Evolutionary conservation across 164 flowering plant species (phyloP).

Genomic region (Nymphaea colorata): DNA sequence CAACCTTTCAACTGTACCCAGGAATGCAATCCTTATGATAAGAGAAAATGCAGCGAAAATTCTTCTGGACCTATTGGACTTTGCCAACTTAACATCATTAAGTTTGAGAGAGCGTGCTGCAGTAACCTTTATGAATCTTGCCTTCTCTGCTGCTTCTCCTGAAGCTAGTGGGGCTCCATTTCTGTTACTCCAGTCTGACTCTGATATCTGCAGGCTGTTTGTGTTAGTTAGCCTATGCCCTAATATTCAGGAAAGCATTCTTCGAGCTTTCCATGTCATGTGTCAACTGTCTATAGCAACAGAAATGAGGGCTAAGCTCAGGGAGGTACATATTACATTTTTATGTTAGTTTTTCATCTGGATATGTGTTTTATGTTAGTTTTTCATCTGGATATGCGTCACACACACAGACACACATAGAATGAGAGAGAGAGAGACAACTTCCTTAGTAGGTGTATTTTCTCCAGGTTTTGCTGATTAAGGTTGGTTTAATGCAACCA

Average conservation of each 20-base stretch:
- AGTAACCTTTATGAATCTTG: conserved; percentile 46
- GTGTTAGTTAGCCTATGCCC: conserved; percentile 35
- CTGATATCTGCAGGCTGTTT: conserved; percentile 41
- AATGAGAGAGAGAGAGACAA: no score
- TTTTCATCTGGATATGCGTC: no score
- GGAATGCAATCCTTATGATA: conserved; percentile 49
- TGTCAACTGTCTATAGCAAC: conserved; percentile 37
- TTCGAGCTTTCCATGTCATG: conserved; percentile 38
- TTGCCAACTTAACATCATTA: conserved; percentile 22
- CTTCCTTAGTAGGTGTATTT: no score
- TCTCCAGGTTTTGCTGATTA: no score
- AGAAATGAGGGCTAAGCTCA: conserved; percentile 34
- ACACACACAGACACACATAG: no score
- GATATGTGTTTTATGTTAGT: not conserved
- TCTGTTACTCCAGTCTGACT: conserved; percentile 45
- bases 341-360: not conserved
- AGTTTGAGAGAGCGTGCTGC: conserved; percentile 36
- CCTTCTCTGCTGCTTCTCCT: conserved; percentile 28
- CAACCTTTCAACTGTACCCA: conserved; percentile 46
- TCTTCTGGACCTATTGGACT: conserved; percentile 39
- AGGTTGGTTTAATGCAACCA: not conserved
- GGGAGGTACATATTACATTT: conserved; percentile 30
- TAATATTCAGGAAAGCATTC: conserved; percentile 36
- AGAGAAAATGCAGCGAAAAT: conserved; percentile 35
- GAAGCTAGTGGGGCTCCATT: conserved; percentile 18